Evolutionary conservation across 1,284 basidiomycete genomes (phyloP).

Genomic region (Moesziomyces antarcticus): DNA sequence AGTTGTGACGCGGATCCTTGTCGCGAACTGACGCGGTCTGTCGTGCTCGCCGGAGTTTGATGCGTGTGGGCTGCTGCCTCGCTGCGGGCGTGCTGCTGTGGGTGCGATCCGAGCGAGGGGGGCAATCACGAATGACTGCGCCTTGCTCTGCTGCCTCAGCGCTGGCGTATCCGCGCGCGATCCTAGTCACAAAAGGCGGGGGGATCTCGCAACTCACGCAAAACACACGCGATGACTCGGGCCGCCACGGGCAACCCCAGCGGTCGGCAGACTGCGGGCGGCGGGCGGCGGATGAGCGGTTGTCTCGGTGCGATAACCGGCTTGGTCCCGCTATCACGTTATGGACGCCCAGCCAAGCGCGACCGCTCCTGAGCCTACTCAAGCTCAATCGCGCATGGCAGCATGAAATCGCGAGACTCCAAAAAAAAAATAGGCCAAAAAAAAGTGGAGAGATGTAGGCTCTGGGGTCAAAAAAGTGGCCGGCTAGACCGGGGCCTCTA

Average conservation of each 20-base stretch:
- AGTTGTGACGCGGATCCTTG: not conserved
- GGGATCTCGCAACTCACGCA: too few species aligned
- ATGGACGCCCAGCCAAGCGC: too few species aligned
- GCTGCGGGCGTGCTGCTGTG: not conserved
- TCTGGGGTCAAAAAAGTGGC: too few species aligned
- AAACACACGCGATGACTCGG: not conserved
- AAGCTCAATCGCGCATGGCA: not conserved
- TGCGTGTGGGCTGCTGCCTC: not conserved
- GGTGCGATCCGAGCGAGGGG: not conserved
- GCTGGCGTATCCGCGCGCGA: not conserved
- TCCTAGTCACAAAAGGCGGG: not conserved
- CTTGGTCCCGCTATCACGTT: not conserved
- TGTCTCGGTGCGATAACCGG: not conserved
- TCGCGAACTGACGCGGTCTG: not conserved
- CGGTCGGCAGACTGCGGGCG: too few species aligned
- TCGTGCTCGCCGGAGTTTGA: not conserved
- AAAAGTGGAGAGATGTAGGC: not conserved
- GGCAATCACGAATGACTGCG: not conserved
- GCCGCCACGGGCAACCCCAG: not conserved
- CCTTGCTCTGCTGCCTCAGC: not conserved
- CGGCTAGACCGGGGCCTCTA: too few species aligned
- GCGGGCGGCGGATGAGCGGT: not conserved
- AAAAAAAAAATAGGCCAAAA: not conserved
- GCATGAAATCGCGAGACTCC: not conserved
- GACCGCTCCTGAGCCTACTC: too few species aligned